These are phyloP conservation scores for Debaryomyces maramus DNA, from an alignment of 805 yeast genomes.

Conservation along the genomic window DNA sequence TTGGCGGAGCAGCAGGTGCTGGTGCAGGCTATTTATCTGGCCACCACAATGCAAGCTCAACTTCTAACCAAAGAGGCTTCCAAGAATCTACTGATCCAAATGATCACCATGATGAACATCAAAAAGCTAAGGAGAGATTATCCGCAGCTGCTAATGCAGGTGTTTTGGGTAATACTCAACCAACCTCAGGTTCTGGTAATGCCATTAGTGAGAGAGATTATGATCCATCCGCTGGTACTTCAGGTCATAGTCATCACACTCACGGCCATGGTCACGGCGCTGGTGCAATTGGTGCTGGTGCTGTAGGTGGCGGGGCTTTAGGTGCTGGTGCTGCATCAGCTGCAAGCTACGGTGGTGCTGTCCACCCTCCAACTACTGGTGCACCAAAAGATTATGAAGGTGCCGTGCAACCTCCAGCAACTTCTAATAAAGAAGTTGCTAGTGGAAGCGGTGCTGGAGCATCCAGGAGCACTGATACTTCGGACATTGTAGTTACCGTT, in stretches of 20 bases:
- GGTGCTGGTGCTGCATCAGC: slow-evolving; percentile 8
- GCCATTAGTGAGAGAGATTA: neutral
- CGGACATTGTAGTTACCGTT: slow-evolving; percentile 30
- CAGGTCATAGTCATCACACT: neutral
- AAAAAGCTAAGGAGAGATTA: slow-evolving; percentile 4
- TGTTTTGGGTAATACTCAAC: neutral
- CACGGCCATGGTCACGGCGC: slow-evolving; percentile 1
- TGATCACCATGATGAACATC: slow-evolving; percentile 3
- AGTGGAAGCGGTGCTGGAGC: neutral
- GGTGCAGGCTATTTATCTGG: neutral
- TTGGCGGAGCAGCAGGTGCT: slow-evolving; percentile 3
- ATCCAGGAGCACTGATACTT: neutral
- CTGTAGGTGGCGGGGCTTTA: slow-evolving; percentile 6
- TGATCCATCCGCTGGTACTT: neutral
- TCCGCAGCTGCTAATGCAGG: slow-evolving; percentile 5
- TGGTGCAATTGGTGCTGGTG: slow-evolving; percentile 7
- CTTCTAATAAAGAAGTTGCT: neutral
- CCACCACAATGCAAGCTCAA: no score
- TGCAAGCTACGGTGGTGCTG: slow-evolving; percentile 5
- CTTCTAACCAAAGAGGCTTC: neutral
- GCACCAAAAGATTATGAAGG: neutral
- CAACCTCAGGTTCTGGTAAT: neutral
- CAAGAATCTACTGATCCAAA: slow-evolving; percentile 1
- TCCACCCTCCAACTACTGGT: slow-evolving; percentile 1
- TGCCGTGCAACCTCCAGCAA: neutral